phyloP scores from a whole-genome alignment of 140 eudicot species.

The Stevia rebaudiana region DNA sequence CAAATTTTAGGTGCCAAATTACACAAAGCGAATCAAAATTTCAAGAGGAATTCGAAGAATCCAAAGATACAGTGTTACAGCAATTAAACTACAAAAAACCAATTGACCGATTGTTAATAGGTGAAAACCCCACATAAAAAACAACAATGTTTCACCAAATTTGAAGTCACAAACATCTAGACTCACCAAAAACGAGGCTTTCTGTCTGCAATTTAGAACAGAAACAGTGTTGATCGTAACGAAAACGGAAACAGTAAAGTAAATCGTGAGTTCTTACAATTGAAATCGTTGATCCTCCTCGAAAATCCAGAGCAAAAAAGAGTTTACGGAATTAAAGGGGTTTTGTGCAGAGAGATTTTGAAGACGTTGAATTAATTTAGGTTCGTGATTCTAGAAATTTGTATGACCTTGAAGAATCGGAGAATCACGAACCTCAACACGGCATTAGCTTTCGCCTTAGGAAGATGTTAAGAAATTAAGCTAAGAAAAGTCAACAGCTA shows the following conservation, averaged over 20 bases:
- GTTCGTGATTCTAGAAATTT: constrained; percentile 28
- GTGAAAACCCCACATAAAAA: background rate
- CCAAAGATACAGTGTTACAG: background rate
- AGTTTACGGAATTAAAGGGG: background rate
- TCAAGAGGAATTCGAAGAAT: background rate
- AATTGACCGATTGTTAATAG: background rate
- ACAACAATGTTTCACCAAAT: constrained; percentile 12
- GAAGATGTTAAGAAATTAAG: constrained; percentile 27
- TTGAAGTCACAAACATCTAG: constrained; percentile 3
- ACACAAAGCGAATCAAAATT: background rate
- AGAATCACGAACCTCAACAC: constrained; percentile 41
- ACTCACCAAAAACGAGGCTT: constrained; percentile 12
- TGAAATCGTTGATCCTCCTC: constrained; percentile 9
- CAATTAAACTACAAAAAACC: constrained; percentile 7
- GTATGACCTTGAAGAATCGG: constrained; percentile 24
- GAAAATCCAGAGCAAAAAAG: constrained; percentile 16
- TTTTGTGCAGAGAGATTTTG: background rate
- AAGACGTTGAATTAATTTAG: constrained; percentile 12
- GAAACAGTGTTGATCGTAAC: constrained; percentile 18
- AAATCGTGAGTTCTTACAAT: constrained; percentile 22
- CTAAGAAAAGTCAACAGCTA: constrained; percentile 23
- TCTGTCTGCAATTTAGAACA: background rate
- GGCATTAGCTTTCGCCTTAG: constrained; percentile 20
- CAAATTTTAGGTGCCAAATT: background rate
- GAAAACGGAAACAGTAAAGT: constrained; percentile 17